Evolutionary conservation across 306 rosid species (phyloP).

Genomic region (Urtica urens): DNA sequence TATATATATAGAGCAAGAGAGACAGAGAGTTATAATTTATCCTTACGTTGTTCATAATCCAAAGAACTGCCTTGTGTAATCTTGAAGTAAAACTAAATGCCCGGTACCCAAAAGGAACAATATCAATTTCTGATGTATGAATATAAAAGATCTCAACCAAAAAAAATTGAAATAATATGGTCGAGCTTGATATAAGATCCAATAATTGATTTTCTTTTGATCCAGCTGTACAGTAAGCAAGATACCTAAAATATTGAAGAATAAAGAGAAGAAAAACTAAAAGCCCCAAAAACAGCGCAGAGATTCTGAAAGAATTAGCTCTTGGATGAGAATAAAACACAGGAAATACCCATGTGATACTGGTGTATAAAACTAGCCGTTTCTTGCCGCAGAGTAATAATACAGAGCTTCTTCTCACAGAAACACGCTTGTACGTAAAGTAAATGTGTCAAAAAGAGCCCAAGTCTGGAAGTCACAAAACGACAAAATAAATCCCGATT

Average conservation of each 20-base stretch:
- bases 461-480: constrained; percentile 11
- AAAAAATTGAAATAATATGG: constrained; percentile 5
- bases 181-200: neutral
- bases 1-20: too few relatives aligned
- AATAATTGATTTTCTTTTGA: constrained; percentile 15
- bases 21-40: too few relatives aligned
- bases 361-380: constrained; percentile 18
- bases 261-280: constrained; percentile 19
- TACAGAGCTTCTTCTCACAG: constrained; percentile 15
- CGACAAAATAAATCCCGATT: neutral
- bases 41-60: too few relatives aligned
- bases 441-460: neutral
- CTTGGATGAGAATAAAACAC: constrained; percentile 18
- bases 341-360: constrained; percentile 13
- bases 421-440: constrained; percentile 9
- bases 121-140: neutral
- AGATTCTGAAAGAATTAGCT: constrained; percentile 26
- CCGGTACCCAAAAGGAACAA: neutral
- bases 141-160: neutral
- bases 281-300: constrained; percentile 15
- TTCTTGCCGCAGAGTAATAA: constrained; percentile 9
- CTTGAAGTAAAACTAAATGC: neutral
- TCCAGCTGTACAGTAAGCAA: constrained; percentile 37
- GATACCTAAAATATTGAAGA: too few relatives aligned
- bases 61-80: too few relatives aligned